These are phyloP conservation scores for Carex littledalei DNA, from an alignment of 176 grass and related monocot genomes.

Conservation along the genomic window DNA sequence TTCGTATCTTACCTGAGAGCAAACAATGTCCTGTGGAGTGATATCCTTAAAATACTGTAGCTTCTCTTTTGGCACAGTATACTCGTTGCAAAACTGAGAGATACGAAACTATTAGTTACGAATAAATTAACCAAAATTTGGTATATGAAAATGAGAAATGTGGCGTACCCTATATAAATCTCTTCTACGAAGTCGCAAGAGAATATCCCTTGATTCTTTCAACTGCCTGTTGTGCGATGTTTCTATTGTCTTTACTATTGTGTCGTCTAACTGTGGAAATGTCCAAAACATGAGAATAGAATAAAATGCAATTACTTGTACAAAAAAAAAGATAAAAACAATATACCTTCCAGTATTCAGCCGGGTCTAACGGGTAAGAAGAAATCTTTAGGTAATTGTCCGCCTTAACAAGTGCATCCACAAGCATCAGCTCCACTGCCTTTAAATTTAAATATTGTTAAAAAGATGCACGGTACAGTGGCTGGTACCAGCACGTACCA, in stretches of 20 bases:
- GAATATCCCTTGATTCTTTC: constrained; percentile 71
- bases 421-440: constrained; percentile 92
- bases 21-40: constrained; percentile 74
- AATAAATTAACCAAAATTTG: constrained; percentile 21
- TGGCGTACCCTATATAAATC: constrained; percentile 68
- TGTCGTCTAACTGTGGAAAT: constrained; percentile 77
- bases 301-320: neutral
- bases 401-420: constrained; percentile 70
- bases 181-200: constrained; percentile 69
- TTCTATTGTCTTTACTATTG: constrained; percentile 80
- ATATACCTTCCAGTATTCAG: constrained; percentile 87
- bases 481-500: neutral
- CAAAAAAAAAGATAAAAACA: constrained; percentile 4
- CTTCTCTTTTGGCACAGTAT: constrained; percentile 90
- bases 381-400: constrained; percentile 76
- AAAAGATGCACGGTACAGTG: neutral
- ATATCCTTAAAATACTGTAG: constrained; percentile 83
- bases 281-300: constrained; percentile 9
- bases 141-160: neutral
- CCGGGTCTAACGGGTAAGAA: constrained; percentile 62
- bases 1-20: constrained; percentile 56
- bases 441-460: constrained; percentile 23
- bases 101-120: constrained; percentile 7
- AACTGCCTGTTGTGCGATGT: constrained; percentile 50
- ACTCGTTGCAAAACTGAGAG: constrained; percentile 87